Conservation (phyloP, 2,329 filamentous ascomycete genomes). For the Exophiala aquamarina region DNA sequence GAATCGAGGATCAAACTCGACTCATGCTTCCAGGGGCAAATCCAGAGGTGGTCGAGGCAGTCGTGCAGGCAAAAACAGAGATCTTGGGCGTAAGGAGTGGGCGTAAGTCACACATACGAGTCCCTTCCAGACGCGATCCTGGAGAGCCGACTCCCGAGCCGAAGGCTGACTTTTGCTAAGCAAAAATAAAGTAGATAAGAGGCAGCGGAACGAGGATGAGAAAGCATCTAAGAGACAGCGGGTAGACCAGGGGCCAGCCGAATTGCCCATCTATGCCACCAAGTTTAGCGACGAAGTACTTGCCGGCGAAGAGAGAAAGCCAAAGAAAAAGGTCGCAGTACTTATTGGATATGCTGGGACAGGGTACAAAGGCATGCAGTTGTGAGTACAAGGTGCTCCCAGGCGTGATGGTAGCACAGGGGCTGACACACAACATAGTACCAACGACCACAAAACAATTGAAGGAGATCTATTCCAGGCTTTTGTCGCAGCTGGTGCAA, state of each 20-base stretch:
- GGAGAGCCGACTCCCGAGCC: too few species aligned
- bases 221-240: slow-evolving; percentile 58
- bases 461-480: slow-evolving; percentile 93
- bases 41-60: slow-evolving; percentile 30
- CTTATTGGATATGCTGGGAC: slow-evolving; percentile 94
- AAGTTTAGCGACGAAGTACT: slow-evolving; percentile 77
- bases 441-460: slow-evolving; percentile 74
- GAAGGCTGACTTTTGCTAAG: slow-evolving; percentile 51
- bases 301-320: slow-evolving; percentile 77
- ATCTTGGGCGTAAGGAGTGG: slow-evolving; percentile 67
- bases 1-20: slow-evolving; percentile 20
- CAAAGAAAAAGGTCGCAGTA: slow-evolving; percentile 95
- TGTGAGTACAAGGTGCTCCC: slow-evolving; percentile 43
- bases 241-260: slow-evolving; percentile 43
- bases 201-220: slow-evolving; percentile 51
- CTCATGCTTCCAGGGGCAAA: slow-evolving; percentile 18
- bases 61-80: slow-evolving; percentile 54
- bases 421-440: slow-evolving; percentile 40
- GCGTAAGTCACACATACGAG: slow-evolving; percentile 49
- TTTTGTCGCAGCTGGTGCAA: slow-evolving; percentile 86
- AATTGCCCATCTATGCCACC: slow-evolving; percentile 54
- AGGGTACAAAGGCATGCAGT: slow-evolving; percentile 96
- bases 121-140: slow-evolving; percentile 14
- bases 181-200: slow-evolving; percentile 52
- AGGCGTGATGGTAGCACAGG: slow-evolving; percentile 24